A percentile compares a stretch with the other conserved stretches of the same genome.
phyloP scores from a whole-genome alignment of 345 rosid genomes.

The Corchorus olitorius region DNA sequence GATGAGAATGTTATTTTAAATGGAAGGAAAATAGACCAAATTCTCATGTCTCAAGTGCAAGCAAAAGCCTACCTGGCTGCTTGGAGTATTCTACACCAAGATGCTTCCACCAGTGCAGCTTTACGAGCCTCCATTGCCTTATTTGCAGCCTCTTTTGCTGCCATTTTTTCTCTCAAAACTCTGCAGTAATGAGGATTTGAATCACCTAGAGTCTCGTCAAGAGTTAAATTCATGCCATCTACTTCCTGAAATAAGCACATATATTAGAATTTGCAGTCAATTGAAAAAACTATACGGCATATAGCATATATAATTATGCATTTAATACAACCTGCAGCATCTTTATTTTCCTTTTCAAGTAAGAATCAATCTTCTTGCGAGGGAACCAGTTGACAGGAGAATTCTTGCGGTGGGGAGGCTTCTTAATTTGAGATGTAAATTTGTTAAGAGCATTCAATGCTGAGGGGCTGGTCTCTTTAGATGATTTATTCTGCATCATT shows the following conservation, averaged over 20 bases:
- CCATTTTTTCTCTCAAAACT: slow-evolving; percentile 89
- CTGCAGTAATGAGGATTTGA: slow-evolving; percentile 90
- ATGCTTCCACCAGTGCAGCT: slow-evolving; percentile 91
- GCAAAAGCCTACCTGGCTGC: slow-evolving; percentile 71
- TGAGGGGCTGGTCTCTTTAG: slow-evolving; percentile 55
- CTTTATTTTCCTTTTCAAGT: slow-evolving; percentile 79
- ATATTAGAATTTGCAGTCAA: background rate
- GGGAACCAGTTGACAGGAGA: slow-evolving; percentile 91
- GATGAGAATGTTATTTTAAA: slow-evolving; percentile 10
- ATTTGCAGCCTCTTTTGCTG: slow-evolving; percentile 84
- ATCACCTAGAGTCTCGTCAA: slow-evolving; percentile 85
- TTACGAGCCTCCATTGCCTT: slow-evolving; percentile 86
- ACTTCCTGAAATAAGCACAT: slow-evolving; percentile 58
- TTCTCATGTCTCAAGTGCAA: background rate
- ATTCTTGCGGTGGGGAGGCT: slow-evolving; percentile 75
- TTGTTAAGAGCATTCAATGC: slow-evolving; percentile 52
- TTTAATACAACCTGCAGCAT: slow-evolving; percentile 72
- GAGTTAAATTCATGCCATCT: slow-evolving; percentile 87
- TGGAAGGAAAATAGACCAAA: background rate
- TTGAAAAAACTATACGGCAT: background rate
- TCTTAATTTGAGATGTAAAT: slow-evolving; percentile 69
- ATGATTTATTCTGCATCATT: slow-evolving; percentile 56
- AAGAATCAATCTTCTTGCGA: slow-evolving; percentile 76
- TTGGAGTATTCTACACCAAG: slow-evolving; percentile 88
- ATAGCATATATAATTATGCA: background rate